Conservation (phyloP, 768 basidiomycete species). For the Xerocomellus intermedius region DNA sequence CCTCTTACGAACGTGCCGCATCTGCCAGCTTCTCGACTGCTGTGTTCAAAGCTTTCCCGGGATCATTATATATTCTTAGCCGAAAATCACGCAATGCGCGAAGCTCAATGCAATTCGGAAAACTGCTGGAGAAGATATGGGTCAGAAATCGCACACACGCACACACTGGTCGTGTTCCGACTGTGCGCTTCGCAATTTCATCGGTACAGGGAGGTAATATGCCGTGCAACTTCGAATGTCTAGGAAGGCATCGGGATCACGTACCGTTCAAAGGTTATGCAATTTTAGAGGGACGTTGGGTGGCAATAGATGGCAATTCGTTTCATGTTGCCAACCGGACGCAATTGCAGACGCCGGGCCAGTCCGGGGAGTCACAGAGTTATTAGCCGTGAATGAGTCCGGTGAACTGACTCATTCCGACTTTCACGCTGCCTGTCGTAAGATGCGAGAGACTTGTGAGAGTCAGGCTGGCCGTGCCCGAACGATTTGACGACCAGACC, state of each 20-base stretch:
- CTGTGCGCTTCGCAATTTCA: neutral
- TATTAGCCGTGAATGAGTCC: neutral
- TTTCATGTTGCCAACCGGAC: neutral
- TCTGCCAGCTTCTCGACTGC: neutral
- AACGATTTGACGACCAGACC: neutral
- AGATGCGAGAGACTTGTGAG: neutral
- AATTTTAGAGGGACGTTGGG: neutral
- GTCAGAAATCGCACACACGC: neutral
- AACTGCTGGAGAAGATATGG: neutral
- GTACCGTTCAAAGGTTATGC: neutral
- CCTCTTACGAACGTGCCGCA: too few species aligned
- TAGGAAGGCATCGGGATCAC: neutral
- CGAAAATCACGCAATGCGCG: neutral
- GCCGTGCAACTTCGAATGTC: neutral
- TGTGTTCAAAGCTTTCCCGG: neutral
- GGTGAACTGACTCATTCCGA: neutral
- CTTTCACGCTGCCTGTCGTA: conserved; percentile 3
- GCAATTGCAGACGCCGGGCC: too few species aligned
- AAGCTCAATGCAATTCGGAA: neutral
- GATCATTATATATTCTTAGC: neutral
- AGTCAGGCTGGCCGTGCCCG: neutral
- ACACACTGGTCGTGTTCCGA: neutral
- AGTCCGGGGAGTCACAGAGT: neutral
- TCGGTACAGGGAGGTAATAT: neutral
- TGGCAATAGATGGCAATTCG: neutral